These are phyloP conservation scores for Cyberlindnera xishuangbannaensis DNA, from an alignment of 805 yeast species.

Conservation along the genomic window DNA sequence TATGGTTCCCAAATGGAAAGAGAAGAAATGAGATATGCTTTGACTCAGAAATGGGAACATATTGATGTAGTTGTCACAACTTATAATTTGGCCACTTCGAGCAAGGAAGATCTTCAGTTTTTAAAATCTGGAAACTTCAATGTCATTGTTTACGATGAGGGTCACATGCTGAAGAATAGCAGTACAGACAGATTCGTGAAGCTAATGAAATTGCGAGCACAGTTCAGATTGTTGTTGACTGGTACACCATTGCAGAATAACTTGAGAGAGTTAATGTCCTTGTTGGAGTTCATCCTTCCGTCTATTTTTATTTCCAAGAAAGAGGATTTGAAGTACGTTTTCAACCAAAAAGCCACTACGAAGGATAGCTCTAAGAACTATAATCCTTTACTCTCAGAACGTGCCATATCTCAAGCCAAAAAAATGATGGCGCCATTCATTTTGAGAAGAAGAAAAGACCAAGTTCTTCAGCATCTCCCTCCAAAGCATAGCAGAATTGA, in stretches of 20 bases:
- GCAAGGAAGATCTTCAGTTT: conserved; percentile 75
- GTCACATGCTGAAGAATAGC: conserved; percentile 93
- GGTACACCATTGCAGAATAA: conserved; percentile 98
- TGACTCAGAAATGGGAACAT: conserved; percentile 44
- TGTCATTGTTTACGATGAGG: conserved; percentile 93
- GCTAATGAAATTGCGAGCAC: conserved; percentile 76
- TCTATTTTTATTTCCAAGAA: conserved; percentile 70
- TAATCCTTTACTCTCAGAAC: conserved; percentile 81
- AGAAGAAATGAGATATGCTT: conserved; percentile 70
- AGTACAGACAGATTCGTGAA: conserved; percentile 80
- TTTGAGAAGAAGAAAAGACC: conserved; percentile 83
- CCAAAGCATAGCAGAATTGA: conserved; percentile 59
- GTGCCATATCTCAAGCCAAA: conserved; percentile 89
- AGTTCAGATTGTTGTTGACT: conserved; percentile 81
- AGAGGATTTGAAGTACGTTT: conserved; percentile 75
- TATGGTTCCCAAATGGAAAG: conserved; percentile 87
- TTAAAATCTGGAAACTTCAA: conserved; percentile 71
- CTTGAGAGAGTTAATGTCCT: conserved; percentile 80
- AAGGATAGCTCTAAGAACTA: conserved; percentile 42
- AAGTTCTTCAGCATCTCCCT: conserved; percentile 87
- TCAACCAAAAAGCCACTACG: conserved; percentile 82
- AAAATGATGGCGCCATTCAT: conserved; percentile 99
- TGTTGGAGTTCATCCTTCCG: conserved; percentile 89
- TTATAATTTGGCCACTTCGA: conserved; percentile 84
- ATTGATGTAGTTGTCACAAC: conserved; percentile 94